Evolutionary conservation across 2,329 filamentous ascomycete genomes (phyloP).

Genomic region (Fusarium algeriense): DNA sequence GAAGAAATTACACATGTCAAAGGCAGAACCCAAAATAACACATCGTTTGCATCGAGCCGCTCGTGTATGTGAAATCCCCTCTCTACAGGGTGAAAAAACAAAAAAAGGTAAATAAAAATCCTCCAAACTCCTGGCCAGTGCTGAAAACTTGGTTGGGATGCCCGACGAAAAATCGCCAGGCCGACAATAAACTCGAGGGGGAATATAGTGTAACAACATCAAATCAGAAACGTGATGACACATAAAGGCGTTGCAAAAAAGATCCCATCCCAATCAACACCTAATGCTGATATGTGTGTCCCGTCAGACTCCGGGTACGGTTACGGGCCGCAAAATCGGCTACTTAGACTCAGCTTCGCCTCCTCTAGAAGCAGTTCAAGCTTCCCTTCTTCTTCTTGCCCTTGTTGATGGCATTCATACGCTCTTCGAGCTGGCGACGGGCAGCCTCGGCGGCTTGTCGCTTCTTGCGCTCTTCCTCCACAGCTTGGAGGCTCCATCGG

Average conservation of each 20-base stretch:
- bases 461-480: slow-evolving; percentile 97
- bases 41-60: slow-evolving; percentile 43
- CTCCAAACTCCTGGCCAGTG: slow-evolving; percentile 51
- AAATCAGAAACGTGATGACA: slow-evolving; percentile 44
- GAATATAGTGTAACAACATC: slow-evolving; percentile 45
- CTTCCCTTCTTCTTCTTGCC: slow-evolving; percentile 96
- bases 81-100: slow-evolving; percentile 21
- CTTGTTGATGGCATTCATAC: slow-evolving; percentile 89
- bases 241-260: slow-evolving; percentile 41
- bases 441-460: slow-evolving; percentile 90
- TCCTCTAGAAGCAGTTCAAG: slow-evolving; percentile 91
- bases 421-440: slow-evolving; percentile 88
- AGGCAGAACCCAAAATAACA: slow-evolving; percentile 37
- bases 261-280: slow-evolving; percentile 24
- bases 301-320: slow-evolving; percentile 6
- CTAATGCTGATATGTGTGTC: slow-evolving; percentile 2
- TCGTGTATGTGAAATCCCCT: slow-evolving; percentile 45
- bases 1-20: slow-evolving; percentile 38
- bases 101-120: slow-evolving; percentile 24
- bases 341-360: slow-evolving; percentile 41
- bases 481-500: slow-evolving; percentile 82
- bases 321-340: slow-evolving; percentile 14
- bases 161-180: slow-evolving; percentile 30
- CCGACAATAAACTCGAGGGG: slow-evolving; percentile 44
- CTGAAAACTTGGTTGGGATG: slow-evolving; percentile 41